Evolutionary conservation across 176 grass and related monocot genomes (phyloP).

Genomic region (Alopecurus myosuroides): DNA sequence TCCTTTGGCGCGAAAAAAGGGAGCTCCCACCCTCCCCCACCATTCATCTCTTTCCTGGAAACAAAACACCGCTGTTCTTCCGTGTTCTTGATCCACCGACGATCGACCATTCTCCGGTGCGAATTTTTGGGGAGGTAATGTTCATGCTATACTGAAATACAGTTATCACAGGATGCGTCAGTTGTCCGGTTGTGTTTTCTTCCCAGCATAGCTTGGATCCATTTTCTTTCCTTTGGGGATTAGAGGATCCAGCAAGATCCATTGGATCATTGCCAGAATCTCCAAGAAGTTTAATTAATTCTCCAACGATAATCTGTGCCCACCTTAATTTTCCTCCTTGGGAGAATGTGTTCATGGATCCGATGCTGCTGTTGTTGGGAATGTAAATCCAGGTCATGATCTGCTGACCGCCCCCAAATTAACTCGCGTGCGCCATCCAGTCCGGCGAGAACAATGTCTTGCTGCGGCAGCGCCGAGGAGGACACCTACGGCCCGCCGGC

Average conservation of each 20-base stretch:
- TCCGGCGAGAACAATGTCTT: slow-evolving; percentile 61
- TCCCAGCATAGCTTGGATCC: not conserved
- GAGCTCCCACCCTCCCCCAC: slow-evolving; percentile 21
- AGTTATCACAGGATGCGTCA: not conserved
- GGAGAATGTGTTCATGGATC: not conserved
- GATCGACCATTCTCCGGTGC: not conserved
- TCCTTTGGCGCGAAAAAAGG: slow-evolving; percentile 47
- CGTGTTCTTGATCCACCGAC: not conserved
- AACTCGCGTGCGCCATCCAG: slow-evolving; percentile 12
- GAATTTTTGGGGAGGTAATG: slow-evolving; percentile 19
- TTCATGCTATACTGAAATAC: not conserved
- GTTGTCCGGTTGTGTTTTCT: not conserved
- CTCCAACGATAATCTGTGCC: not conserved
- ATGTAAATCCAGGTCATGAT: slow-evolving; percentile 35
- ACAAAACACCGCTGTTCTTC: slow-evolving; percentile 15
- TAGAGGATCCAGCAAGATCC: not conserved
- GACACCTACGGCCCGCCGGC: slow-evolving; percentile 76
- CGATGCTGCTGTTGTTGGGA: not conserved
- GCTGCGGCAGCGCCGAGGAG: slow-evolving; percentile 80
- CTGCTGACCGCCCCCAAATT: slow-evolving; percentile 40
- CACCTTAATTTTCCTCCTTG: not conserved
- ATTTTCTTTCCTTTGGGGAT: not conserved
- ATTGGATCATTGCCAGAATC: not conserved
- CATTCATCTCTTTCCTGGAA: slow-evolving; percentile 23
- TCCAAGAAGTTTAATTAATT: not conserved